Conservation (phyloP, 495 filamentous ascomycete genomes). For the Lophiostoma macrostomum region DNA sequence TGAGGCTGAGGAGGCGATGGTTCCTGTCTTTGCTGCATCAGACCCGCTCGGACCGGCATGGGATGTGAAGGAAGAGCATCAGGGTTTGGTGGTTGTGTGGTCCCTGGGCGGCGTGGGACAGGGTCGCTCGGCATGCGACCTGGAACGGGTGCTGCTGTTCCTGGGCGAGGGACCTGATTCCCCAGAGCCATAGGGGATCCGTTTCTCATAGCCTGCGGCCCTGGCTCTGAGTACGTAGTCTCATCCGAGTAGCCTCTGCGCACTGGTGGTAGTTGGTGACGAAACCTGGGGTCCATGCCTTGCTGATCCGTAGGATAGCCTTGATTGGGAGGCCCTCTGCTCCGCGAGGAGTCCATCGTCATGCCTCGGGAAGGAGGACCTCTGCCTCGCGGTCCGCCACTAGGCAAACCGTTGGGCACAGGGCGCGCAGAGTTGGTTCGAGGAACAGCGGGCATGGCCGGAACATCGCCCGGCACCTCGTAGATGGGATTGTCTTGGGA, state of each 20-base stretch:
- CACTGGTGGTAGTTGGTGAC: constrained; percentile 23
- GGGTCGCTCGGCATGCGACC: constrained; percentile 24
- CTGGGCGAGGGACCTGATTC: constrained; percentile 16
- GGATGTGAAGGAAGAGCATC: constrained; percentile 78
- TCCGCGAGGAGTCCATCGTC: constrained; percentile 4
- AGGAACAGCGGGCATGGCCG: constrained; percentile 48
- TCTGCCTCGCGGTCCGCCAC: constrained; percentile 34
- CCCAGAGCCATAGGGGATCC: constrained; percentile 22
- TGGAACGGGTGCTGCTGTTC: constrained; percentile 20
- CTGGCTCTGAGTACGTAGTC: constrained; percentile 34
- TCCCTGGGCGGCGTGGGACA: constrained; percentile 23
- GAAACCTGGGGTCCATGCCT: constrained; percentile 15
- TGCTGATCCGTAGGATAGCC: constrained; percentile 15
- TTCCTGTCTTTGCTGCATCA: constrained; percentile 44
- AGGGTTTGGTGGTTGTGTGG: constrained; percentile 47
- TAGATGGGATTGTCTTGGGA: constrained; percentile 52
- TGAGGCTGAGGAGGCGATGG: constrained; percentile 26
- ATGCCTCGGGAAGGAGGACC: constrained; percentile 24
- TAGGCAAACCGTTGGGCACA: constrained; percentile 33
- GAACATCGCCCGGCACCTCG: constrained; percentile 61
- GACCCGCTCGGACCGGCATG: constrained; percentile 72
- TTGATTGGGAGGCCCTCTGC: constrained; percentile 24
- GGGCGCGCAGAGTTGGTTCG: constrained; percentile 30
- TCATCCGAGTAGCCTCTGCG: constrained; percentile 31
- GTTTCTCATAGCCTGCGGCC: constrained; percentile 23